phyloP scores from a whole-genome alignment of 2,329 filamentous ascomycete species.

The Pseudomassariella vexata region DNA sequence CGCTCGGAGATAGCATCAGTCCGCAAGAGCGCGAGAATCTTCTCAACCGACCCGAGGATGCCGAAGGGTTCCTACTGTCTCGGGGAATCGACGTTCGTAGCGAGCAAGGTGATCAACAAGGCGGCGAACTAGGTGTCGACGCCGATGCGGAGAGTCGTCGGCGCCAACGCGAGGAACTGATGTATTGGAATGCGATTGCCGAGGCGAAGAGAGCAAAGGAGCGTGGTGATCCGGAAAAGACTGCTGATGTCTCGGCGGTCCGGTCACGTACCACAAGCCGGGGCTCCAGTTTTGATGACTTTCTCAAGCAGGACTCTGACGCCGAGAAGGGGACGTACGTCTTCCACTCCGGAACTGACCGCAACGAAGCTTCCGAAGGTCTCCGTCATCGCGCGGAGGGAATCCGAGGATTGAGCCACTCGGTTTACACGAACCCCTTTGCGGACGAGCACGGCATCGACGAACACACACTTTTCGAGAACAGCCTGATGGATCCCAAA shows the following conservation, averaged over 20 bases:
- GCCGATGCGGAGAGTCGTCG: slow-evolving; percentile 57
- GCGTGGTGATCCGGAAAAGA: slow-evolving; percentile 19
- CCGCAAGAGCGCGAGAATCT: slow-evolving; percentile 44
- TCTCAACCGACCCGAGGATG: slow-evolving; percentile 62
- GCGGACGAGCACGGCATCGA: slow-evolving; percentile 51
- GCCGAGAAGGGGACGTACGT: slow-evolving; percentile 51
- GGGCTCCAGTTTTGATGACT: slow-evolving; percentile 52
- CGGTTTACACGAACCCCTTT: slow-evolving; percentile 54
- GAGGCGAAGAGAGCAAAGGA: slow-evolving; percentile 40
- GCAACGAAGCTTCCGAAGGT: slow-evolving; percentile 32
- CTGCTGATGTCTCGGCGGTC: slow-evolving; percentile 8
- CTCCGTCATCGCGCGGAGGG: slow-evolving; percentile 44
- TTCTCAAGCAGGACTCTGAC: slow-evolving; percentile 43
- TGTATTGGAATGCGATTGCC: slow-evolving; percentile 59
- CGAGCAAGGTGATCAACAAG: no score
- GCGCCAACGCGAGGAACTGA: slow-evolving; percentile 57
- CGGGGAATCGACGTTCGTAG: slow-evolving; percentile 26
- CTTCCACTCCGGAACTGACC: slow-evolving; percentile 50
- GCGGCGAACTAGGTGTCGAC: slow-evolving; percentile 44
- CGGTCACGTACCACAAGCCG: slow-evolving; percentile 18
- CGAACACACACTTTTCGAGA: slow-evolving; percentile 35
- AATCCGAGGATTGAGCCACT: slow-evolving; percentile 37
- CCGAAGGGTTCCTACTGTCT: slow-evolving; percentile 55
- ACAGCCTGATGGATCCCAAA: slow-evolving; percentile 35
- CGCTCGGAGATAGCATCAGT: slow-evolving; percentile 51